These are phyloP conservation scores for Viola pubescens DNA, from an alignment of 441 rosid genomes.

Conservation along the genomic window DNA sequence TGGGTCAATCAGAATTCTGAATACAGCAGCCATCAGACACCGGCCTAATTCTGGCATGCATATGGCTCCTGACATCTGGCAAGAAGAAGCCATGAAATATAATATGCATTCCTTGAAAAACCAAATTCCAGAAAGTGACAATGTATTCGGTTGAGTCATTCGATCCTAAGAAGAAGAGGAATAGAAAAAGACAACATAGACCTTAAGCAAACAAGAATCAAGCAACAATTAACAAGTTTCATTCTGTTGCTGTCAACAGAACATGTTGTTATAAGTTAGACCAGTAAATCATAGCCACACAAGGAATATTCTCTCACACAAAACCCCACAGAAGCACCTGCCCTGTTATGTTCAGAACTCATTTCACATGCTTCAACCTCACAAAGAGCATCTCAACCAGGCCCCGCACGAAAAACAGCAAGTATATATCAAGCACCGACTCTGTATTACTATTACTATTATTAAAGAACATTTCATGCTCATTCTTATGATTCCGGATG, in stretches of 20 bases:
- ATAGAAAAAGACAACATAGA: not conserved
- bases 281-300: slow-evolving; percentile 12
- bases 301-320: slow-evolving; percentile 24
- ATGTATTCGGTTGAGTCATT: not conserved
- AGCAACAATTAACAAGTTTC: slow-evolving; percentile 5
- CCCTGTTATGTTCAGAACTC: slow-evolving; percentile 18
- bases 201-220: not conserved
- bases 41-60: not conserved
- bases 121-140: not conserved
- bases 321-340: slow-evolving; percentile 17
- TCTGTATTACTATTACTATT: too few species aligned
- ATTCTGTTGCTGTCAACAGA: slow-evolving; percentile 9
- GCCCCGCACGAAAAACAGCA: slow-evolving; percentile 20
- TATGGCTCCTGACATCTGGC: not conserved
- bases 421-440: too few species aligned
- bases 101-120: not conserved
- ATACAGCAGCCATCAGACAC: not conserved
- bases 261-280: not conserved
- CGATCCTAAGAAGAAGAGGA: not conserved
- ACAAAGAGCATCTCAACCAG: slow-evolving; percentile 26
- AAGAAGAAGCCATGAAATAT: not conserved
- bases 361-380: slow-evolving; percentile 21
- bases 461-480: slow-evolving; percentile 7
- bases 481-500: too few species aligned
- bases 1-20: not conserved